Evolutionary conservation across 1,139 yeast species (phyloP), one percentile per base, ranked within the genome.

Genomic region (Zygosaccharomyces sapae): DNA sequence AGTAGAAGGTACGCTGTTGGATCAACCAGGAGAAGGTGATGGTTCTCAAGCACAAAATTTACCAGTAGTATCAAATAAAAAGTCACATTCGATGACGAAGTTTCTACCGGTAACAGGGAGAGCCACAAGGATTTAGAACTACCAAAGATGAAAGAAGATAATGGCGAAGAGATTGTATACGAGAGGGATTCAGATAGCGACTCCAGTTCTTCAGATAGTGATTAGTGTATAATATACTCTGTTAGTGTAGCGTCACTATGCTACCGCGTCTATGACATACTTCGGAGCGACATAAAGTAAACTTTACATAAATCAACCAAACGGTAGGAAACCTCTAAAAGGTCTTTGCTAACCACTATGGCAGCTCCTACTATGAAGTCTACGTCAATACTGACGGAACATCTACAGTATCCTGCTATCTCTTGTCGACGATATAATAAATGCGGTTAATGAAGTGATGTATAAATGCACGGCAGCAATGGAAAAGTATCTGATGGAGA

Each of bases 401-500:
- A 88, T 62, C 70, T 90, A 41, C 96, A 88, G 29, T 87, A 79
- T 61, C 87, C 95, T 7, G 96, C 97, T 0, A 75, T 89, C n/a
- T 80, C 70, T 89, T 22, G 77, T 90, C 5, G 97, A 90, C 61
- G 96, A 89, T 61, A 83, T 90, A 16, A 87, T 90, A 59, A 89
- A 89, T 66, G 87, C 90, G 1, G 95, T 87, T 22, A 89, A 90
- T 59, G 89, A 82, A 49, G 79, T 88, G 33, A 77, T 89, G 78
- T 86, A 86, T 68, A 83, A 84, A 57, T 86, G 96, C 58, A 83
- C 92, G 0, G 79, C 77, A 45, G 95, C 89, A 1, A 76, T 89
- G 70, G 95, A 88, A 62, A 74, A 75, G 39, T 85, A 83, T 56
- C 68, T 89, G 24, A 58, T 61, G 41, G 76, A 72, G 43, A 57